These are phyloP conservation scores for Podospora didyma DNA, from an alignment of 495 filamentous ascomycete genomes.

Conservation along the genomic window DNA sequence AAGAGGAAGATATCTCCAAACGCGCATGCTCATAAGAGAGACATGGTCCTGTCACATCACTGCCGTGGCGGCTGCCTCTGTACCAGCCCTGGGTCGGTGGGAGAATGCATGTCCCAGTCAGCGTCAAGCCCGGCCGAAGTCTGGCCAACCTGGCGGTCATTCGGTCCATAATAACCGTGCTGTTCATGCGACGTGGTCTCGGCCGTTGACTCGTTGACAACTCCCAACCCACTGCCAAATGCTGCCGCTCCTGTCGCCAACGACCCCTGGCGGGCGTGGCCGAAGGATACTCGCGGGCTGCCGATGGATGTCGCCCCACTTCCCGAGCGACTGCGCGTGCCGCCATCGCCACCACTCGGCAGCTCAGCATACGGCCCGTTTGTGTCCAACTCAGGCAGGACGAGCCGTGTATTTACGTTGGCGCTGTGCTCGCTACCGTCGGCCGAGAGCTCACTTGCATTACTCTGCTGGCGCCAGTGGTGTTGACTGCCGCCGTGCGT, in stretches of 20 bases:
- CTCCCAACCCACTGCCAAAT: constrained; percentile 17
- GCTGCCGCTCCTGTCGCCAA: not conserved
- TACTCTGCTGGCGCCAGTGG: constrained; percentile 35
- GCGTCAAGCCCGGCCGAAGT: constrained; percentile 22
- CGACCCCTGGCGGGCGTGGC: constrained; percentile 6
- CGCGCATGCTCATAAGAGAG: no score
- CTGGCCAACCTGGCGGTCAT: constrained; percentile 26
- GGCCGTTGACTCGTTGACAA: constrained; percentile 24
- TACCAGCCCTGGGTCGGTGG: not conserved
- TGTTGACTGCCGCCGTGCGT: constrained; percentile 9
- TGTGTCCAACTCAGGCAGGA: constrained; percentile 27
- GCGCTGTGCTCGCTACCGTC: constrained; percentile 27
- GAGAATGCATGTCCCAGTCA: constrained; percentile 14
- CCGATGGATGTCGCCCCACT: constrained; percentile 1
- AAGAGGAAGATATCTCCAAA: no score
- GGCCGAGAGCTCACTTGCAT: constrained; percentile 36
- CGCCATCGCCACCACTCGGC: constrained; percentile 12
- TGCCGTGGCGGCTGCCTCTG: not conserved
- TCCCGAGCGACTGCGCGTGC: constrained; percentile 16
- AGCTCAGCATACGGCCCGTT: constrained; percentile 19
- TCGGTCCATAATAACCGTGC: constrained; percentile 34
- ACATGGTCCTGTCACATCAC: no score
- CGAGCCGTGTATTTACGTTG: constrained; percentile 10
- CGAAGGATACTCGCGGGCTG: constrained; percentile 11
- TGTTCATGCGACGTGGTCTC: constrained; percentile 13